Conservation (phyloP, 371 early-diverging fungal species). For the Dinochytrium kinnereticum region DNA sequence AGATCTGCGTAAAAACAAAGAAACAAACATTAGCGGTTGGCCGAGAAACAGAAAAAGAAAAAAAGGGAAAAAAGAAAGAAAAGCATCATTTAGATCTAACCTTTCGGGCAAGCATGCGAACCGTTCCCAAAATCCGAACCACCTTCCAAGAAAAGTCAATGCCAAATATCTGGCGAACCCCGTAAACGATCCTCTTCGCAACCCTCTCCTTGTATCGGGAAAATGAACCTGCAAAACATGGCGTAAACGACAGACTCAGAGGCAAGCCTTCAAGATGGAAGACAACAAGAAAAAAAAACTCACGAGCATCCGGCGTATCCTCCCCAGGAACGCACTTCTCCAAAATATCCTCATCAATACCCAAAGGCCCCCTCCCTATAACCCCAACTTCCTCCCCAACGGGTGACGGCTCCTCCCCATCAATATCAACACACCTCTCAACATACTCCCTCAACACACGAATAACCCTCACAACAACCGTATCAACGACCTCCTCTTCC, state of each 20-base stretch:
- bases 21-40: background rate
- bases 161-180: conserved; percentile 77
- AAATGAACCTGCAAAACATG: conserved; percentile 26
- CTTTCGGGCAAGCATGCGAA: conserved; percentile 27
- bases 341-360: conserved; percentile 37
- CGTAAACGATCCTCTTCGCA: conserved; percentile 77
- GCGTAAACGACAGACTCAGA: background rate
- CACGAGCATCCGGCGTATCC: conserved; percentile 35
- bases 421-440: conserved; percentile 39
- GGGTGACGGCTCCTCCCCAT: background rate
- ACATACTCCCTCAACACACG: conserved; percentile 22
- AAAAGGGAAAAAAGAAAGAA: background rate
- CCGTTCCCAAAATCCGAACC: conserved; percentile 57
- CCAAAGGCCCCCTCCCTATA: conserved; percentile 18
- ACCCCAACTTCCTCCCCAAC: background rate
- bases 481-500: background rate
- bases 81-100: conserved; percentile 20
- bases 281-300: conserved; percentile 16
- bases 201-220: conserved; percentile 63
- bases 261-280: background rate
- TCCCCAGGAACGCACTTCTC: conserved; percentile 26
- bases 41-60: background rate
- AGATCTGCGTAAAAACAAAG: background rate
- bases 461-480: background rate
- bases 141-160: conserved; percentile 90